phyloP scores from a whole-genome alignment of 1,139 yeast species.

The Suhomyces ambrosiae region DNA sequence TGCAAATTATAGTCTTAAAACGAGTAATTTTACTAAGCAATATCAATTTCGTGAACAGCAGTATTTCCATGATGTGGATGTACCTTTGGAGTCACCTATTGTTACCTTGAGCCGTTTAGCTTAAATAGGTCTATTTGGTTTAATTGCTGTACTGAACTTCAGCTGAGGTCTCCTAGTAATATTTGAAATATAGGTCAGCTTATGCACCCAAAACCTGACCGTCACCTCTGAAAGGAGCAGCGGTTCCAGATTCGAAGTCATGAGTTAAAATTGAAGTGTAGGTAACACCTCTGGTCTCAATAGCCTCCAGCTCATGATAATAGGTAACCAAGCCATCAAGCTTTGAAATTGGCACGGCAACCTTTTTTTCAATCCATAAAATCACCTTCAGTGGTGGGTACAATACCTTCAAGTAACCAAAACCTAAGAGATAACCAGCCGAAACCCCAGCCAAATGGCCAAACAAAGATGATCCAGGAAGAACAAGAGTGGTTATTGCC shows the following conservation, averaged over 20 bases:
- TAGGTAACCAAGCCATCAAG: constrained; percentile 58
- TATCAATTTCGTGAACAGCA: no score
- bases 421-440: constrained; percentile 51
- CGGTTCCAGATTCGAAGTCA: constrained; percentile 27
- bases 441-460: constrained; percentile 62
- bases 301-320: constrained; percentile 58
- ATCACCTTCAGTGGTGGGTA: constrained; percentile 70
- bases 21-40: no score
- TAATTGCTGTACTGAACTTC: no score
- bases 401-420: constrained; percentile 56
- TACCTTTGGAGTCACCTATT: no score
- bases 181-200: no score
- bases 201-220: constrained; percentile 36
- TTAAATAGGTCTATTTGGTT: no score
- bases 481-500: constrained; percentile 50
- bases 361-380: constrained; percentile 63
- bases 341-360: constrained; percentile 49
- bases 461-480: constrained; percentile 67
- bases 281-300: constrained; percentile 41
- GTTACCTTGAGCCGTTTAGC: no score
- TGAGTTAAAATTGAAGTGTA: constrained; percentile 36
- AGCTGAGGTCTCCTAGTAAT: no score
- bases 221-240: constrained; percentile 29
- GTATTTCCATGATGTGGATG: no score
- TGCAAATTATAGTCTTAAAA: no score